phyloP scores from a whole-genome alignment of 1,284 basidiomycete genomes.

The Cryptococcus amylolentus region DNA sequence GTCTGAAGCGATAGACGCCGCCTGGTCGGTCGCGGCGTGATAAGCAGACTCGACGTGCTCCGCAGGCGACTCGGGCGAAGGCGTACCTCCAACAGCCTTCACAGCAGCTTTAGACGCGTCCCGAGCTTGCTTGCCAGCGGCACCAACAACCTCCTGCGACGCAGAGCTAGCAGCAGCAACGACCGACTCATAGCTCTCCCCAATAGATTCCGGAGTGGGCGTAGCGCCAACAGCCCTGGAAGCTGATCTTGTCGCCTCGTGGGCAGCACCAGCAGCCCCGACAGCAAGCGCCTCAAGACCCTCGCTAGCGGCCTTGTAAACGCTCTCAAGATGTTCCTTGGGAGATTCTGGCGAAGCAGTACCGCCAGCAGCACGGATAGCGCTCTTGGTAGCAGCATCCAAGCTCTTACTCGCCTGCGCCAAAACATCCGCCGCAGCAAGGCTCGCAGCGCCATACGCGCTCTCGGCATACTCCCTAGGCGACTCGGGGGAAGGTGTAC shows the following conservation, averaged over 20 bases:
- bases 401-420: conserved; percentile 7
- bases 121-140: conserved; percentile 14
- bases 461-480: conserved; percentile 14
- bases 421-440: conserved; percentile 2
- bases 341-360: conserved; percentile 18
- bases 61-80: conserved; percentile 21
- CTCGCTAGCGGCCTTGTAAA: conserved; percentile 8
- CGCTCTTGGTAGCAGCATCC: conserved; percentile 21
- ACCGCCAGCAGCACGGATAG: conserved; percentile 19
- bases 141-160: conserved; percentile 14
- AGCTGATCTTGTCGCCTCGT: conserved; percentile 29
- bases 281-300: conserved; percentile 11
- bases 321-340: conserved; percentile 16
- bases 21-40: conserved; percentile 9
- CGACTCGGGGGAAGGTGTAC: conserved; percentile 17
- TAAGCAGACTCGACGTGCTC: conserved; percentile 19
- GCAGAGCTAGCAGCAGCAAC: conserved; percentile 13
- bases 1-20: conserved; percentile 7
- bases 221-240: conserved; percentile 24
- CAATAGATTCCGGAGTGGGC: conserved; percentile 25
- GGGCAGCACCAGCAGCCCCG: conserved; percentile 11
- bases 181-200: conserved; percentile 20
- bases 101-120: conserved; percentile 18
- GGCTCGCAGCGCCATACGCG: conserved; percentile 12
- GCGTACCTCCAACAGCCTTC: conserved; percentile 19